Base-by-base conservation (phyloP, 129 eudicot species). In the Oenanthe sinensis region DNA sequence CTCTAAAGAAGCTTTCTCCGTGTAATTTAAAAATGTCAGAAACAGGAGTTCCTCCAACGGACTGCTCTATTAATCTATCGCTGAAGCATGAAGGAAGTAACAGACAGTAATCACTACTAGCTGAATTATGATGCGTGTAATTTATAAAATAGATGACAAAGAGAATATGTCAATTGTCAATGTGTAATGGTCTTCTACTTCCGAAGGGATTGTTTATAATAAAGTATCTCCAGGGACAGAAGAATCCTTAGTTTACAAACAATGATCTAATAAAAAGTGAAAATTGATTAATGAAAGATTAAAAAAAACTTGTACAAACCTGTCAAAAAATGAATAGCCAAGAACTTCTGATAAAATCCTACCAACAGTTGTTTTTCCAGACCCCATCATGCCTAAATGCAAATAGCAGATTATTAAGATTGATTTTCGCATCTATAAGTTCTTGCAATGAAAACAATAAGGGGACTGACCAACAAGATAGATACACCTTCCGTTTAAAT, bases 361-460 rank as follows among this genome's bases (percentile, higher is more conserved):
- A 80, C 99, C 99, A 50, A 96, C 82, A 43, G 99, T 96, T 81
- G 99, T 92, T 86, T 96, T 96, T 40, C 99, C 99, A 4, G 99
- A 96, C 80, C 97, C 99, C 99, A 92, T 92, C 97, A 96, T 96
- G 81, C 99, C 99, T 96, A 90, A 70, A 89, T 72, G 67, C 73
- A 68, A 13, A 74, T 43, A 68, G 50, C 62, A 80, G 65, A 17
- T 80, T 40, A 33, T 74, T 75, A 60, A 36, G 11, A 26, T 75
- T 50, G 62, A 45, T 52, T 72, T 13, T 42, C 7, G 42, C 33
- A 71, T 16, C 44, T 82, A 36, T 33, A 14, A 28, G 12, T 39
- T 13, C 12, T 9, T 12, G 8, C 4, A 24, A 76, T 26, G 50
- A 67, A 60, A 69, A 78, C 62, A 24, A 26, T 13, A 26, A 20